Conservation (phyloP, 257 asterid genomes). For the Nicotiana benthamiana region DNA sequence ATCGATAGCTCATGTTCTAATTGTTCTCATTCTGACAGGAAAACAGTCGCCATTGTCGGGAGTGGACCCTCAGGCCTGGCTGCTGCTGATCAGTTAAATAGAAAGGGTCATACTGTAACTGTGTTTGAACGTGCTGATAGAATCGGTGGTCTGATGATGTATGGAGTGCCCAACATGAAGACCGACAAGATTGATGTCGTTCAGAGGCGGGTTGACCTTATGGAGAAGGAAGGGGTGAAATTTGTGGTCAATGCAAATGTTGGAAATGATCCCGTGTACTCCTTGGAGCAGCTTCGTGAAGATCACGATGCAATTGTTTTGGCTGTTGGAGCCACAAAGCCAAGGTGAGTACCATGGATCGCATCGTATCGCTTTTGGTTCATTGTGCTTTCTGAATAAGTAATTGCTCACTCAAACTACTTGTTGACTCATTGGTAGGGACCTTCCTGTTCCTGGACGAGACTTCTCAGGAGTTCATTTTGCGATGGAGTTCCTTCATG, state of each 20-base stretch:
- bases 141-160: conserved; percentile 99
- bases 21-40: conserved; percentile 36
- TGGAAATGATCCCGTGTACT: conserved; percentile 64
- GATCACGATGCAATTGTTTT: conserved; percentile 79
- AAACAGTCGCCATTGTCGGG: conserved; percentile 79
- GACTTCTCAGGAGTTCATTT: conserved; percentile 91
- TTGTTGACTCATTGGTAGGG: conserved; percentile 39
- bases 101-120: conserved; percentile 80
- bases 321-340: conserved; percentile 96
- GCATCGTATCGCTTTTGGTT: background rate
- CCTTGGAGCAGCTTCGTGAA: conserved; percentile 60
- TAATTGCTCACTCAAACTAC: background rate
- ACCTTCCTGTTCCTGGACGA: conserved; percentile 96
- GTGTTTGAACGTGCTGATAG: conserved; percentile 96
- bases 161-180: conserved; percentile 99
- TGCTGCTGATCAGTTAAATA: conserved; percentile 95
- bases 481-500: conserved; percentile 98
- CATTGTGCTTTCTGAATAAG: background rate
- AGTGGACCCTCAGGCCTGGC: conserved; percentile 99
- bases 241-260: conserved; percentile 81
- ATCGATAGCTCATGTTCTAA: background rate
- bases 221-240: conserved; percentile 87
- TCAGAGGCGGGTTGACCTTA: conserved; percentile 88
- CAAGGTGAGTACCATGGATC: conserved; percentile 45
- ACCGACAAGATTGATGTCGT: conserved; percentile 81